Evolutionary conservation across 1,284 basidiomycete species (phyloP).

Genomic region (Trichosporon faecale): DNA sequence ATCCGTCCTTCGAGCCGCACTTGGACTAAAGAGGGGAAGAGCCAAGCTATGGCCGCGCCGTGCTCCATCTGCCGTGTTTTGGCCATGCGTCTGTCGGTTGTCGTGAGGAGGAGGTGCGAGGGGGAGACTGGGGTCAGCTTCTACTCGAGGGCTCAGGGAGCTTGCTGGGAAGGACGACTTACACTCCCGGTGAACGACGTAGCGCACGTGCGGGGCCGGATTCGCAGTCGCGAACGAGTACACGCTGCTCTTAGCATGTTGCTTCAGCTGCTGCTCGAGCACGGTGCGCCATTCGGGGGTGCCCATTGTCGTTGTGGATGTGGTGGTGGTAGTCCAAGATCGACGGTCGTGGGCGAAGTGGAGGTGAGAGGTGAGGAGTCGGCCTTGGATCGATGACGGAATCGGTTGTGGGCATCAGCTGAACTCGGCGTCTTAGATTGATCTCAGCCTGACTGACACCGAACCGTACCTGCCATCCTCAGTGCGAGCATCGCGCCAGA

Average conservation of each 20-base stretch:
- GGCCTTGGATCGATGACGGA: no score
- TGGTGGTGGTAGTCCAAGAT: no score
- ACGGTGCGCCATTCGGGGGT: neutral
- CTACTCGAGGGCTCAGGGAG: no score
- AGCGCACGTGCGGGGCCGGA: constrained; percentile 38
- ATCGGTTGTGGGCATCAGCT: no score
- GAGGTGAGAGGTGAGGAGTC: no score
- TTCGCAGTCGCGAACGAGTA: constrained; percentile 40
- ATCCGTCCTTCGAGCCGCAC: constrained; percentile 46
- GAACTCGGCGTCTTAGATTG: no score
- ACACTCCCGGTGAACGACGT: constrained; percentile 47
- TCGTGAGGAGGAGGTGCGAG: constrained; percentile 41
- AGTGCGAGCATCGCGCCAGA: no score
- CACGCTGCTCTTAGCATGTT: constrained; percentile 15
- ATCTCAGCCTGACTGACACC: no score
- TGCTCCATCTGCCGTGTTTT: constrained; percentile 45
- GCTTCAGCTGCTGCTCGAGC: neutral
- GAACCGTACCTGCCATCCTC: no score
- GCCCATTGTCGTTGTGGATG: neutral
- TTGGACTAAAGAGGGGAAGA: constrained; percentile 43
- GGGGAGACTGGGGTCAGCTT: constrained; percentile 32
- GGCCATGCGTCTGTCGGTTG: constrained; percentile 48
- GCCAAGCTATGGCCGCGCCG: constrained; percentile 44
- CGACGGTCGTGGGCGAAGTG: no score
- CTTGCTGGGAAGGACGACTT: no score